Conservation (phyloP, 352 stramenopile genomes). For the Globisporangium uncinulatum region DNA sequence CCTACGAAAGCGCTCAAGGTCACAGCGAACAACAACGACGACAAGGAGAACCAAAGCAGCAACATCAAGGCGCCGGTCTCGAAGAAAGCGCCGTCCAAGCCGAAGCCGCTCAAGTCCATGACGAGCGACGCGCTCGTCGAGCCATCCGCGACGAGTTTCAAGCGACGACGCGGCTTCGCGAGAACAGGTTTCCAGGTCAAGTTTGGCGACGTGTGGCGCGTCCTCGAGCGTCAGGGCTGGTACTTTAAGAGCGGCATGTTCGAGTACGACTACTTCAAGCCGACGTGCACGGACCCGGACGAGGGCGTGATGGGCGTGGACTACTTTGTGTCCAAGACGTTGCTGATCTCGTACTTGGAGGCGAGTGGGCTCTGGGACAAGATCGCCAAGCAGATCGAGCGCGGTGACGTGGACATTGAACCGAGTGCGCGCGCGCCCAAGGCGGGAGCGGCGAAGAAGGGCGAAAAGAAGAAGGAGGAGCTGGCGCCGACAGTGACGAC, state of each 20-base stretch:
- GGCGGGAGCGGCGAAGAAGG: neutral
- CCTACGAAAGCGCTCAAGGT: neutral
- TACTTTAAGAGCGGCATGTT: conserved; percentile 31
- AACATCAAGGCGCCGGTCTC: conserved; percentile 2
- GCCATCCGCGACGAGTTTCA: neutral
- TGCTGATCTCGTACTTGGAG: conserved; percentile 48
- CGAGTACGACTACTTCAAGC: conserved; percentile 71
- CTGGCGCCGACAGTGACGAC: neutral
- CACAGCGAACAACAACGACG: conserved; percentile 11
- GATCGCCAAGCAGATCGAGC: conserved; percentile 32
- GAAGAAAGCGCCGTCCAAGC: neutral
- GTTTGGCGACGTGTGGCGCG: conserved; percentile 52
- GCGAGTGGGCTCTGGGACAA: conserved; percentile 42
- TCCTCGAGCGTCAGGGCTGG: conserved; percentile 49
- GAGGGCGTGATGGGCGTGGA: conserved; percentile 33
- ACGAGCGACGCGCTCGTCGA: neutral
- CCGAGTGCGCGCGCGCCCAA: neutral
- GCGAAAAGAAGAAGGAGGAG: neutral
- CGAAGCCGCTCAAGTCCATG: neutral
- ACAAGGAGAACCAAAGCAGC: conserved; percentile 11
- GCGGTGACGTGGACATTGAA: conserved; percentile 14
- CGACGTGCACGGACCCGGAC: conserved; percentile 26
- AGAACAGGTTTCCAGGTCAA: conserved; percentile 28
- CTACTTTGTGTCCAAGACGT: conserved; percentile 40
- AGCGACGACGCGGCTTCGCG: neutral